A percentile compares a stretch with the other conserved stretches of the same genome.
Evolutionary conservation across 495 filamentous ascomycete species (phyloP).

Genomic region (Gamarada debralockiae): DNA sequence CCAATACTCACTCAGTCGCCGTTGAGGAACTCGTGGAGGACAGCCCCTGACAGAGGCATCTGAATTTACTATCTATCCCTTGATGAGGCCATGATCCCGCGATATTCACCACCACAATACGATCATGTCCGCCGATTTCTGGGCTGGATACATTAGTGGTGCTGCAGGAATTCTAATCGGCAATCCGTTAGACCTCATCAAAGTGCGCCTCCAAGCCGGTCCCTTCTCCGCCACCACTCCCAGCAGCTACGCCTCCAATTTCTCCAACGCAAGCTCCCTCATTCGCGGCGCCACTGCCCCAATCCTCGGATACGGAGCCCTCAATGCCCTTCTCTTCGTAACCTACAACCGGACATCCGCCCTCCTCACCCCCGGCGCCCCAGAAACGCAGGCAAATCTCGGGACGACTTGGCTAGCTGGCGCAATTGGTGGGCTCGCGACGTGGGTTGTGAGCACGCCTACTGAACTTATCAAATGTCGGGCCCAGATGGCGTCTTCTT

Average conservation of each 20-base stretch:
- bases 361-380: slow-evolving; percentile 22
- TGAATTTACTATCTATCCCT: background rate
- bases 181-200: slow-evolving; percentile 83
- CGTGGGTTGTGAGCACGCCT: slow-evolving; percentile 75
- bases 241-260: slow-evolving; percentile 21
- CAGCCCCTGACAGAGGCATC: slow-evolving; percentile 5
- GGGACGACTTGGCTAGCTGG: slow-evolving; percentile 70
- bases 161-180: slow-evolving; percentile 80
- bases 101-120: slow-evolving; percentile 3
- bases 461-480: slow-evolving; percentile 87
- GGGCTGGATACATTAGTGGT: slow-evolving; percentile 81
- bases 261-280: slow-evolving; percentile 29
- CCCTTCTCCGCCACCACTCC: slow-evolving; percentile 16
- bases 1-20: slow-evolving; percentile 13
- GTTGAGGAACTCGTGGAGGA: slow-evolving; percentile 14
- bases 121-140: slow-evolving; percentile 79
- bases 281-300: slow-evolving; percentile 69
- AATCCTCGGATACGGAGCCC: slow-evolving; percentile 79
- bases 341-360: slow-evolving; percentile 70
- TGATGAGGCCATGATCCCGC: background rate
- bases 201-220: slow-evolving; percentile 74
- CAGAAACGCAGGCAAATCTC: slow-evolving; percentile 28
- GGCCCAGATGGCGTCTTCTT: slow-evolving; percentile 52
- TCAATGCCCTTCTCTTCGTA: slow-evolving; percentile 84
- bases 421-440: slow-evolving; percentile 71